Conservation (phyloP, 176 grass and related monocot species). For the Carex parvula region DNA sequence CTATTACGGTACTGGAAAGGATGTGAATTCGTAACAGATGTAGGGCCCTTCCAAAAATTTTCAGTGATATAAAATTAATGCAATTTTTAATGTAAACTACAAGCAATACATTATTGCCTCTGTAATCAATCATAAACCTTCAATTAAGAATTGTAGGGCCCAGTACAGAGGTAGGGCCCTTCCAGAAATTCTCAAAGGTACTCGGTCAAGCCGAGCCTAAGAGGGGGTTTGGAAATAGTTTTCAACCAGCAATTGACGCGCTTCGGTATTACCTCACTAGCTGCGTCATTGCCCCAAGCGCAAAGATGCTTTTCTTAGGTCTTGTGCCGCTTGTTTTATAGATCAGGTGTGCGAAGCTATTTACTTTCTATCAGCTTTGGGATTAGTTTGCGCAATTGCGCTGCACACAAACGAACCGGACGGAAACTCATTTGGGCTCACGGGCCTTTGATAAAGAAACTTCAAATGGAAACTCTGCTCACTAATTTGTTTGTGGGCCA, state of each 20-base stretch:
- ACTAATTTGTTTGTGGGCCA: not conserved
- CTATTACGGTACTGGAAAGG: too few relatives aligned
- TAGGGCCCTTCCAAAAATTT: too few relatives aligned
- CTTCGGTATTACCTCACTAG: constrained; percentile 51
- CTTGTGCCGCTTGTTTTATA: not conserved
- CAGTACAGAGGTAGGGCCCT: constrained; percentile 12
- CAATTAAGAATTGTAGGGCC: not conserved
- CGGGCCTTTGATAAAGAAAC: not conserved
- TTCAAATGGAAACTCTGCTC: not conserved
- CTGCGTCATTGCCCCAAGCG: constrained; percentile 91
- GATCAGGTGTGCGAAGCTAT: not conserved
- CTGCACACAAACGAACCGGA: not conserved
- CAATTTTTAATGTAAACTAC: too few relatives aligned
- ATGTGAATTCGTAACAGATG: too few relatives aligned
- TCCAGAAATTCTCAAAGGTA: constrained; percentile 18
- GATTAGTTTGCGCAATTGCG: not conserved
- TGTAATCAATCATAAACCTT: not conserved
- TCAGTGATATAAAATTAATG: too few relatives aligned
- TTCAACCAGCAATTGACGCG: constrained; percentile 63
- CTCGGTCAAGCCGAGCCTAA: constrained; percentile 2
- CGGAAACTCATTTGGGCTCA: not conserved
- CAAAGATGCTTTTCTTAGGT: constrained; percentile 28
- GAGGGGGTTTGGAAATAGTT: constrained; percentile 56
- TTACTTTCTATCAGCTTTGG: not conserved
- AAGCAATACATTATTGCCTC: not conserved